Evolutionary conservation across 345 rosid genomes (phyloP).

Genomic region (Eucalyptus virginea): DNA sequence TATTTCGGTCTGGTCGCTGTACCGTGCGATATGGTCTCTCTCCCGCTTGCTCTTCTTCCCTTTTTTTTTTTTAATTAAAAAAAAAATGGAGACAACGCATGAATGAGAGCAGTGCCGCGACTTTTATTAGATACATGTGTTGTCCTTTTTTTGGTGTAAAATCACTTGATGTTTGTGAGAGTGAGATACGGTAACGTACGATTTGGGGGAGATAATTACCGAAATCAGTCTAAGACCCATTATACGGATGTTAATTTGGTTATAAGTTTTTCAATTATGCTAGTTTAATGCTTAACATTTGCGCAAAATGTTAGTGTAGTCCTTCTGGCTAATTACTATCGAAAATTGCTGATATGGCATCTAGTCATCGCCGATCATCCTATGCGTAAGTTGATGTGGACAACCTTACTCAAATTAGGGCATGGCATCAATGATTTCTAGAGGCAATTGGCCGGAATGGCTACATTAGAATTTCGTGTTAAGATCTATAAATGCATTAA

Average conservation of each 20-base stretch:
- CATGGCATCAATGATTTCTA: not conserved
- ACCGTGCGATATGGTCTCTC: not conserved
- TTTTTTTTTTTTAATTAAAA: not conserved
- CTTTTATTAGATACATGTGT: not conserved
- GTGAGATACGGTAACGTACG: not conserved
- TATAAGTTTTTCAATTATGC: not conserved
- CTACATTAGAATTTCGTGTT: not conserved
- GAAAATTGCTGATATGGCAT: not conserved
- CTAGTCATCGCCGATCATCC: fast-evolving
- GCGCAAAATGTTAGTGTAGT: not conserved
- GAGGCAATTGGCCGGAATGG: not conserved
- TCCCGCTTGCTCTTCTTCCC: not conserved
- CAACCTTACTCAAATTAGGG: not conserved
- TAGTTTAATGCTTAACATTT: not conserved
- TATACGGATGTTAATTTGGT: not conserved
- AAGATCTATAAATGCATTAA: not conserved
- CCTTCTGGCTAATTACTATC: not conserved
- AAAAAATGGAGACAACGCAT: not conserved
- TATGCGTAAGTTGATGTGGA: not conserved
- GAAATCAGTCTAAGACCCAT: not conserved
- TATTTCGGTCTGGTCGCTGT: not conserved
- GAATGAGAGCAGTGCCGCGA: not conserved
- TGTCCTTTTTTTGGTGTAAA: not conserved
- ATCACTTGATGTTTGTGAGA: not conserved
- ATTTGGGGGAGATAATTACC: not conserved